Conservation (phyloP, 257 asterid genomes). For the Verbena officinalis region DNA sequence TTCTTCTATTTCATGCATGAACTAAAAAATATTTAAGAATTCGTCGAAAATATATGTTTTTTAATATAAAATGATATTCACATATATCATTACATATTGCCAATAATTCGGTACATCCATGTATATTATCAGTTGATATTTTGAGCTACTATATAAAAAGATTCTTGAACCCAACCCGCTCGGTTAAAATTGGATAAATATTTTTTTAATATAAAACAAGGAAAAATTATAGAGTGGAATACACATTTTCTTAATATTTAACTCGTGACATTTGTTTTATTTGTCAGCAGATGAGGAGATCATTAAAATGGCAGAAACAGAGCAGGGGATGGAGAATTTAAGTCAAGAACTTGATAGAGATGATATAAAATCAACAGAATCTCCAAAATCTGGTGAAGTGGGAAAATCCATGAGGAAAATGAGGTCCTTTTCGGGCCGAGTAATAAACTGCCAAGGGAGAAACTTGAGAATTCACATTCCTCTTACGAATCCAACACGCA, state of each 20-base stretch:
- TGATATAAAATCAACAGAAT: conserved; percentile 33
- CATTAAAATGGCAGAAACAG: conserved; percentile 36
- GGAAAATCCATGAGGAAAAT: conserved; percentile 45
- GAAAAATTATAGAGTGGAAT: too few species aligned
- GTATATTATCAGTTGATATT: too few species aligned
- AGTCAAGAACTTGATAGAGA: conserved; percentile 40
- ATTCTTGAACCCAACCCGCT: too few species aligned
- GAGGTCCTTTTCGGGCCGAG: conserved; percentile 43
- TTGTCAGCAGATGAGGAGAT: conserved; percentile 61
- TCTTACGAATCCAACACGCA: conserved; percentile 74
- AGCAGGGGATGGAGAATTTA: conserved; percentile 46
- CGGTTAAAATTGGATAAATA: too few species aligned
- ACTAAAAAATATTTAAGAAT: not conserved
- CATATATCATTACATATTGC: too few species aligned
- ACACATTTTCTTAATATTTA: not conserved
- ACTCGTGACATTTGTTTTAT: conserved; percentile 3
- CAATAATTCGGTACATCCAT: too few species aligned
- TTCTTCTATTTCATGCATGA: conserved; percentile 21
- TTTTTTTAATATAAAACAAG: too few species aligned
- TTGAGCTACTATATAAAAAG: too few species aligned
- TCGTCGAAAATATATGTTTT: not conserved
- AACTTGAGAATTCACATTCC: conserved; percentile 80
- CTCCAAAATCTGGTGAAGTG: conserved; percentile 47
- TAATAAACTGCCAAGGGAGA: conserved; percentile 59
- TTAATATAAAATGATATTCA: too few species aligned